A percentile compares a stretch with the other conserved stretches of the same genome.
Conservation (phyloP, 2,329 filamentous ascomycete species). For the Ceratocystis cubensis region DNA sequence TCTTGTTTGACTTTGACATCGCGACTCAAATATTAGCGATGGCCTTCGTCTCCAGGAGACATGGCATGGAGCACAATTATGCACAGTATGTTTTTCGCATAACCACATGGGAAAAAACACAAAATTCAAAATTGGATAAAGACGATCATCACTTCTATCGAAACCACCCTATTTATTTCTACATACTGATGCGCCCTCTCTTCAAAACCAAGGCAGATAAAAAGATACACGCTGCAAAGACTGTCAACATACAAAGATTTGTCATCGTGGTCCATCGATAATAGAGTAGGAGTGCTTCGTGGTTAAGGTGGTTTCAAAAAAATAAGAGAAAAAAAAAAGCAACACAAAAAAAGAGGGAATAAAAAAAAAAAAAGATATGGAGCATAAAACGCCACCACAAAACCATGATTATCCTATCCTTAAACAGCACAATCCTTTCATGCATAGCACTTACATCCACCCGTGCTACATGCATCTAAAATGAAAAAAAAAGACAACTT, state of each 20-base stretch:
- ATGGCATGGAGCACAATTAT: no score
- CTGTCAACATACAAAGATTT: background rate
- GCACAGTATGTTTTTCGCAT: no score
- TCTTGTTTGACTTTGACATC: background rate
- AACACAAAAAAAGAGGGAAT: constrained; percentile 12
- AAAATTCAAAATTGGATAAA: no score
- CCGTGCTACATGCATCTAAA: constrained; percentile 8
- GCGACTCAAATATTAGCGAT: background rate
- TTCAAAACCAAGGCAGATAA: background rate
- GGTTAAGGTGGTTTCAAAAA: constrained; percentile 16
- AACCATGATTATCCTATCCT: constrained; percentile 17
- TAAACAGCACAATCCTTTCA: constrained; percentile 9
- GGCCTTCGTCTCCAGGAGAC: no score
- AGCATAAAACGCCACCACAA: constrained; percentile 18
- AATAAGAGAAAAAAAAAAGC: constrained; percentile 13
- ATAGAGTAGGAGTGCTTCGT: constrained; percentile 8
- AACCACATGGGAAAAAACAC: no score
- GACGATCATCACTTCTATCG: background rate
- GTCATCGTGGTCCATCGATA: background rate
- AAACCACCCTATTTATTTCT: background rate
- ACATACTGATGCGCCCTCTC: background rate
- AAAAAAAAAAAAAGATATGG: constrained; percentile 15
- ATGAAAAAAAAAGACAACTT: no score
- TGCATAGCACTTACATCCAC: background rate
- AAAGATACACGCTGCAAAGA: constrained; percentile 6